Evolutionary conservation across 192 early-diverging fungal species (phyloP).

Genomic region (Rhizophagus prolifer): DNA sequence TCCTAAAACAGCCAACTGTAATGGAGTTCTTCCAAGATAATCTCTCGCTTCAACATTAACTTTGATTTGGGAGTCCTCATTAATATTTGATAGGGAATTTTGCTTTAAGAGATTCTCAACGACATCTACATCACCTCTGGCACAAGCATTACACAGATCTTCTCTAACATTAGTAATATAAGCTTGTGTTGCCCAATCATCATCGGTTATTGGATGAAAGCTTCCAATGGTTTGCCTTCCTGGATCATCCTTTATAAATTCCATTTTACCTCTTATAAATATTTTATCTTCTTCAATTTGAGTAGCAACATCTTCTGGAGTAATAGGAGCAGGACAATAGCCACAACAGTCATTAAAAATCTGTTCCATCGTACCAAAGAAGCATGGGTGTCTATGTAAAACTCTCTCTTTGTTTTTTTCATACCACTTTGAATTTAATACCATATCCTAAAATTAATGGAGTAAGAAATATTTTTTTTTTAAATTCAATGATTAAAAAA

Average conservation of each 20-base stretch:
- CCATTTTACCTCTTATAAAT: slow-evolving; percentile 2
- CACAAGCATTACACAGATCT: slow-evolving; percentile 14
- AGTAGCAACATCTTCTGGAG: not conserved
- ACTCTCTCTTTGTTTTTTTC: not conserved
- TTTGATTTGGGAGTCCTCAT: not conserved
- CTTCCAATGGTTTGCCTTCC: not conserved
- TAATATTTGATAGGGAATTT: not conserved
- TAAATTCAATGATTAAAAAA: not conserved
- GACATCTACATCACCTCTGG: not conserved
- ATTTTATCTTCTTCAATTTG: slow-evolving; percentile 7
- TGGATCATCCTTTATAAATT: not conserved
- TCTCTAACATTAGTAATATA: slow-evolving; percentile 4
- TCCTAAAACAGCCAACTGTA: slow-evolving; percentile 17
- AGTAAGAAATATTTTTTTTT: not conserved
- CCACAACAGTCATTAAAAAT: slow-evolving; percentile 19
- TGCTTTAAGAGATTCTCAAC: not conserved
- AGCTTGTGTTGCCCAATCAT: slow-evolving; percentile 12
- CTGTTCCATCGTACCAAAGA: slow-evolving; percentile 20
- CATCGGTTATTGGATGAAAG: not conserved
- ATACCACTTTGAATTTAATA: not conserved
- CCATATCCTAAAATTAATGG: slow-evolving; percentile 1
- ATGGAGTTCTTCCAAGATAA: slow-evolving; percentile 17
- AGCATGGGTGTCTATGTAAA: slow-evolving; percentile 19
- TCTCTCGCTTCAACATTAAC: slow-evolving; percentile 4
- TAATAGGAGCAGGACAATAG: not conserved